Evolutionary conservation across 2,329 filamentous ascomycete species (phyloP).

Genomic region (Domatiomyces catenatus): DNA sequence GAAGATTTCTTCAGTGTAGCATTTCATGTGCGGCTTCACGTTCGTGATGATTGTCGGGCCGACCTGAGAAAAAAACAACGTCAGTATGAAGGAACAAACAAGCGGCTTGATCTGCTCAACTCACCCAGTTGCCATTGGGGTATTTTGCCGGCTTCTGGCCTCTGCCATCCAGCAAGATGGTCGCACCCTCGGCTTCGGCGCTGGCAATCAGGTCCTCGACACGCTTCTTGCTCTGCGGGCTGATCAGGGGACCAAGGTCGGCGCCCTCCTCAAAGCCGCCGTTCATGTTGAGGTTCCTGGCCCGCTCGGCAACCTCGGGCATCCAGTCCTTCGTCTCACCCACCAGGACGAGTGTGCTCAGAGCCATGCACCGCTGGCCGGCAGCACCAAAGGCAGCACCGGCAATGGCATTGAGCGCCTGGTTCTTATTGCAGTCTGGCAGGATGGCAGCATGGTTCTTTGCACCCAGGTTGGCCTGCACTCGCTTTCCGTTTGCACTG

Average conservation of each 20-base stretch:
- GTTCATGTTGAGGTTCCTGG: slow-evolving; percentile 44
- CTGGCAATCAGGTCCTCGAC: slow-evolving; percentile 47
- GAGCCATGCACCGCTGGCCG: slow-evolving; percentile 54
- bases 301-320: slow-evolving; percentile 45
- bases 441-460: slow-evolving; percentile 56
- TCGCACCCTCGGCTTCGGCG: slow-evolving; percentile 48
- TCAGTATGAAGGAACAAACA: too few species aligned
- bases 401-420: slow-evolving; percentile 48
- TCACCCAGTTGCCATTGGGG: slow-evolving; percentile 51
- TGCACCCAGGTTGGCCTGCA: slow-evolving; percentile 53
- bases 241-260: slow-evolving; percentile 51
- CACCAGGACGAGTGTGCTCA: slow-evolving; percentile 49
- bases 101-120: too few species aligned
- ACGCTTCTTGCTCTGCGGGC: slow-evolving; percentile 46
- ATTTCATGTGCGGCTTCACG: slow-evolving; percentile 50
- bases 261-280: slow-evolving; percentile 48
- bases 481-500: slow-evolving; percentile 56
- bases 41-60: slow-evolving; percentile 51
- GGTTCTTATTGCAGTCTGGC: slow-evolving; percentile 55
- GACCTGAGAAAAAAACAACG: slow-evolving; percentile 27
- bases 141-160: slow-evolving; percentile 48
- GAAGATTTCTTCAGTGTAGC: slow-evolving; percentile 54
- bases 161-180: slow-evolving; percentile 47
- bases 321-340: slow-evolving; percentile 53
- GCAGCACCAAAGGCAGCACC: slow-evolving; percentile 55